Conservation (phyloP, 768 basidiomycete genomes). For the Scleroderma citrinum region DNA sequence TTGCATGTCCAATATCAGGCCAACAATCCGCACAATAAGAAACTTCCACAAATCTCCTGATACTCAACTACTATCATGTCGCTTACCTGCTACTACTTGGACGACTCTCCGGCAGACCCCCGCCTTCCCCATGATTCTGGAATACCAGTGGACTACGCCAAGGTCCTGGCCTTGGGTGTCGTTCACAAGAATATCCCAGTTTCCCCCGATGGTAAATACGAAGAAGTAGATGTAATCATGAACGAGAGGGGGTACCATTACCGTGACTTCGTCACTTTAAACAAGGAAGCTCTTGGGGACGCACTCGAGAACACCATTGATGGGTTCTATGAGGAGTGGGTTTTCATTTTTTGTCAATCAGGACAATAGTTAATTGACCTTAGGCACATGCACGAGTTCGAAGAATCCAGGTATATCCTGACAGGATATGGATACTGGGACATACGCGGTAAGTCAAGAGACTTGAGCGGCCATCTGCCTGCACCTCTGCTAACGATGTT, state of each 20-base stretch:
- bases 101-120: slow-evolving; percentile 78
- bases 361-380: no score
- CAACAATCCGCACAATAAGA: no score
- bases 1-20: no score
- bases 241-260: slow-evolving; percentile 75
- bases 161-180: slow-evolving; percentile 56
- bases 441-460: no score
- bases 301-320: slow-evolving; percentile 79
- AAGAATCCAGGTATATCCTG: slow-evolving; percentile 91
- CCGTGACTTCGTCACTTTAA: slow-evolving; percentile 72
- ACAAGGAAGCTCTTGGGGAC: slow-evolving; percentile 75
- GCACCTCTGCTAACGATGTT: no score
- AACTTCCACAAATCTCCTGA: no score
- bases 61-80: no score
- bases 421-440: no score
- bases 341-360: background rate
- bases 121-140: slow-evolving; percentile 76
- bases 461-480: no score
- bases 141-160: no score
- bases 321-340: slow-evolving; percentile 78
- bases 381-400: slow-evolving; percentile 90
- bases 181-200: slow-evolving; percentile 62
- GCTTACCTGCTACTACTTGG: no score
- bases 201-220: slow-evolving; percentile 38
- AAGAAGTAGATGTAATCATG: slow-evolving; percentile 57